Evolutionary conservation across 1,284 basidiomycete genomes (phyloP).

Genomic region (Pterulicium gracile): DNA sequence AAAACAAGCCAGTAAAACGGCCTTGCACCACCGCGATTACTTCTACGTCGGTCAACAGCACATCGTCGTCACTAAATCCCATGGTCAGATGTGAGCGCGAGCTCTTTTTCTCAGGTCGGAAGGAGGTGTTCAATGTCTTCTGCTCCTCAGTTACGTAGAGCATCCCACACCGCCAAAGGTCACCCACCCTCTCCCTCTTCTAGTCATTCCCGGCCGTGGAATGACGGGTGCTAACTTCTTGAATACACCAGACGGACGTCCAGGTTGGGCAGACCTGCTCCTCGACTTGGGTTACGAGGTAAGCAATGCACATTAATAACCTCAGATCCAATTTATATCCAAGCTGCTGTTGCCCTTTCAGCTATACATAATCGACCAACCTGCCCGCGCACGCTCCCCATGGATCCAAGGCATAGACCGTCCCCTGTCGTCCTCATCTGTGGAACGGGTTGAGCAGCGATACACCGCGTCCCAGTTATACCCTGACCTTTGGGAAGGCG

Average conservation of each 20-base stretch:
- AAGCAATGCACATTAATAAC: too few species aligned
- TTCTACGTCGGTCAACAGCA: conserved; percentile 35
- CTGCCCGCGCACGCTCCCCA: conserved; percentile 34
- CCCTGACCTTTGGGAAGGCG: conserved; percentile 35
- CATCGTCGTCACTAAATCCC: conserved; percentile 4
- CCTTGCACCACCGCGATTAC: conserved; percentile 30
- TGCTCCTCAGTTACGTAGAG: conserved; percentile 35
- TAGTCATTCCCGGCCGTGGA: conserved; percentile 35
- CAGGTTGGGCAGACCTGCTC: conserved; percentile 41
- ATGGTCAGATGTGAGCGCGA: not conserved
- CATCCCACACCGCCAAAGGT: conserved; percentile 28
- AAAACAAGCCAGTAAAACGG: too few species aligned
- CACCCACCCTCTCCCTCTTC: conserved; percentile 26
- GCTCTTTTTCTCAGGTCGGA: not conserved
- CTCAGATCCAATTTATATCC: too few species aligned
- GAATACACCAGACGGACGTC: conserved; percentile 37
- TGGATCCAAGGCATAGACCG: conserved; percentile 34
- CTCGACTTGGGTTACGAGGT: conserved; percentile 35
- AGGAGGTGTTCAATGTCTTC: not conserved
- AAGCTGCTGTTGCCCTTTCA: conserved; percentile 14
- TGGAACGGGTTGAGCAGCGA: conserved; percentile 24
- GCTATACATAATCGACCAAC: conserved; percentile 42
- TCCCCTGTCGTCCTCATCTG: conserved; percentile 18
- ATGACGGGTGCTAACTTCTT: conserved; percentile 39
- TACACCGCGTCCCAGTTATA: conserved; percentile 32